Evolutionary conservation across 768 basidiomycete genomes (phyloP), one percentile per base, ranked within the genome.

Genomic region (Macrolepiota dolichaula): DNA sequence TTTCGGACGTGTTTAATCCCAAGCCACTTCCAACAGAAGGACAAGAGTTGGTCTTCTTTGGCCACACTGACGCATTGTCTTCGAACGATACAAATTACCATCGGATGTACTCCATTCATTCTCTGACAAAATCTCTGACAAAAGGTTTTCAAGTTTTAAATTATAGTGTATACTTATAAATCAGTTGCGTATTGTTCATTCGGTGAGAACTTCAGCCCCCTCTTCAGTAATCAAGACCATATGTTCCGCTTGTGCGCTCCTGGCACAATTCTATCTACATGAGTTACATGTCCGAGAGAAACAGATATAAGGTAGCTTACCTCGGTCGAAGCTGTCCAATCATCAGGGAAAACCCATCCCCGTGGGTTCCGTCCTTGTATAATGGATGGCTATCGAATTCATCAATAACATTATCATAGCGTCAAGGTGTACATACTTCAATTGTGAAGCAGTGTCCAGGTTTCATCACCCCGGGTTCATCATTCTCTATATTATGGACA

Each of bases 401-500:
- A 35, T 40, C 25, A 49, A 47, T 5, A 42, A 7, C 65, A 15
- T 64, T 15, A 36, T 3, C 44, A n/a, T 29, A 4, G 29, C 17
- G 9, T 22, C 32, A 40, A 17, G 11, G 6, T 25, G 22, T 32
- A 55, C 76, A 17, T 61, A 88, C 92, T 81, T 97, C 95, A 42
- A 97, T 94, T 0, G 95, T 96, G 67, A 97, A 96, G 68, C 92
- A 93, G 70, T 96, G 86, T 0, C 95, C 94, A 0, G 88, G 88
- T 55, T 72, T 70, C 94, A 97, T 96, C 15, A 80, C 68, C 0
- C 87, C 94, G 1, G 90, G 89, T 62, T 93, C 92, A 22, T 90
- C 85, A 63, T 96, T 96, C 55, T 81, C 94, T 94, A 63, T 13
- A 24, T 27, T 6, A 24, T 19, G 7, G 5, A 6, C 25, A 13